Conservation (phyloP, 1,139 yeast species). For the Nakaseomyces kungkrabaensis region DNA sequence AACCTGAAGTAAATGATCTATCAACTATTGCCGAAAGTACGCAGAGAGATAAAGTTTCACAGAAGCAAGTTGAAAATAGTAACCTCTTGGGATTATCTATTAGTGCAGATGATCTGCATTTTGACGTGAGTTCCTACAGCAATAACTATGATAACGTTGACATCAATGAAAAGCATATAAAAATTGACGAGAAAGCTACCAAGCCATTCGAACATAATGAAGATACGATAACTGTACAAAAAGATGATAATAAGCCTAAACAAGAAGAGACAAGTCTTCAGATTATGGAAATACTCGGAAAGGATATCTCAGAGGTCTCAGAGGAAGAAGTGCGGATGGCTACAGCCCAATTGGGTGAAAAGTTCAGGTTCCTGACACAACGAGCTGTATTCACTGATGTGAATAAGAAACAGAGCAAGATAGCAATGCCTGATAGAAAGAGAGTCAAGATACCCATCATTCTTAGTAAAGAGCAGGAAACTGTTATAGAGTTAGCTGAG, state of each 20-base stretch:
- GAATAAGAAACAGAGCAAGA: conserved; percentile 6
- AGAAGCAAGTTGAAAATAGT: neutral
- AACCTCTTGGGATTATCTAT: neutral
- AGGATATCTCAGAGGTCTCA: conserved; percentile 9
- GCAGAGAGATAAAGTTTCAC: neutral
- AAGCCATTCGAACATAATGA: neutral
- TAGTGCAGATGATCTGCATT: neutral
- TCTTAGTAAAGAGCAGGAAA: conserved; percentile 59
- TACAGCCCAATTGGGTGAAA: conserved; percentile 10
- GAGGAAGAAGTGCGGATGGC: conserved; percentile 1
- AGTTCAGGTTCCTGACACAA: conserved; percentile 20
- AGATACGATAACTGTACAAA: neutral
- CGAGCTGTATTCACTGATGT: conserved; percentile 14
- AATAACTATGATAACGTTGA: neutral
- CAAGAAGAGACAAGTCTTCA: neutral
- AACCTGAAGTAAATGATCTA: neutral
- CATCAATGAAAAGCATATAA: too few species aligned
- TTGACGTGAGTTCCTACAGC: neutral
- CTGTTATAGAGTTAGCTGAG: conserved; percentile 57
- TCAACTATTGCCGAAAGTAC: neutral
- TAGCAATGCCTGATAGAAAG: conserved; percentile 16
- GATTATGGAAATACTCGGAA: conserved; percentile 3
- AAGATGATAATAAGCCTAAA: neutral
- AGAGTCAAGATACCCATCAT: conserved; percentile 32
- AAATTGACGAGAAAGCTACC: neutral